phyloP scores from a whole-genome alignment of 495 filamentous ascomycete genomes.

The Penicillium desertorum region DNA sequence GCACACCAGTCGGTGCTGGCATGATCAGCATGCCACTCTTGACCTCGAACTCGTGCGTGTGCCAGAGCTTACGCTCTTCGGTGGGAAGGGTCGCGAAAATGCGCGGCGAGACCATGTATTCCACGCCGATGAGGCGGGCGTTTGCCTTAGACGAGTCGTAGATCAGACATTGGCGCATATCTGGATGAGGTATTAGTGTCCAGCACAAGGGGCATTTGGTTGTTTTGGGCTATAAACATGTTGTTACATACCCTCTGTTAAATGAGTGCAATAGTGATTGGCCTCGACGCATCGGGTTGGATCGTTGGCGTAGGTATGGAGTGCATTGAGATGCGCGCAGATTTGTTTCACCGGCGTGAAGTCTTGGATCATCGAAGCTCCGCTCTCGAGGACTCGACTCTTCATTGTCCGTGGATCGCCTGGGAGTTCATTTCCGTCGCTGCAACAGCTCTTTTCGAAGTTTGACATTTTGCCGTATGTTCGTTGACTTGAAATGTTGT shows the following conservation, averaged over 20 bases:
- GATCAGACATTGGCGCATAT: slow-evolving; percentile 79
- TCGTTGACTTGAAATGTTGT: not conserved
- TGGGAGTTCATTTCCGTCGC: slow-evolving; percentile 37
- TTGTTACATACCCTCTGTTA: slow-evolving; percentile 58
- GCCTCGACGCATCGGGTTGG: slow-evolving; percentile 67
- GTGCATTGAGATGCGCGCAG: slow-evolving; percentile 84
- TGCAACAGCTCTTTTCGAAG: not conserved
- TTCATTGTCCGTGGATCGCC: slow-evolving; percentile 55
- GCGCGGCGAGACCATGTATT: slow-evolving; percentile 83
- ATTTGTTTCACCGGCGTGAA: slow-evolving; percentile 73
- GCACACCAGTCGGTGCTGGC: slow-evolving; percentile 63
- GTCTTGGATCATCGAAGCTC: slow-evolving; percentile 60
- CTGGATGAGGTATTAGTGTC: slow-evolving; percentile 26
- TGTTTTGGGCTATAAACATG: not conserved
- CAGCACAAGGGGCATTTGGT: not conserved
- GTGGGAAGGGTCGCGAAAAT: slow-evolving; percentile 64
- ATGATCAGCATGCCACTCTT: slow-evolving; percentile 84
- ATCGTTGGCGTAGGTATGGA: slow-evolving; percentile 75
- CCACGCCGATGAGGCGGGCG: slow-evolving; percentile 78
- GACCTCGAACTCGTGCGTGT: slow-evolving; percentile 82
- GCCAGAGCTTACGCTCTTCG: slow-evolving; percentile 74
- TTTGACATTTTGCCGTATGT: slow-evolving; percentile 14
- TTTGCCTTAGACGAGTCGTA: slow-evolving; percentile 68
- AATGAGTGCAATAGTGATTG: slow-evolving; percentile 82
- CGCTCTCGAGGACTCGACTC: slow-evolving; percentile 64